A percentile compares a stretch with the other conserved stretches of the same genome.
Conservation (phyloP, 2,329 filamentous ascomycete genomes). For the Neofusicoccum laricinum region DNA sequence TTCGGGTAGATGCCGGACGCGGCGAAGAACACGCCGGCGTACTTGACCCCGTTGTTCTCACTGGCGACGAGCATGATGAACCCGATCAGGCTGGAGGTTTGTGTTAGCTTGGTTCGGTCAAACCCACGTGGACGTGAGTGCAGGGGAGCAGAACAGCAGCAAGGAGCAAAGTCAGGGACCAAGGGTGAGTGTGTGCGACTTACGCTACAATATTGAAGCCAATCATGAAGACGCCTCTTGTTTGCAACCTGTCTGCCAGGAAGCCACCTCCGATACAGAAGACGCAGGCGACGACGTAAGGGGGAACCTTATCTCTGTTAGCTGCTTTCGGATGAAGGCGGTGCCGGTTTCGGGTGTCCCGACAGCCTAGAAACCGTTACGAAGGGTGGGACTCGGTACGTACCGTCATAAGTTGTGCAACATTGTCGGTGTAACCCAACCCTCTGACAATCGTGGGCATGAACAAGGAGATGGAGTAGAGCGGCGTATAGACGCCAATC, state of each 20-base stretch:
- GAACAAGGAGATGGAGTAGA: slow-evolving; percentile 47
- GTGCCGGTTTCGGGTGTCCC: neutral
- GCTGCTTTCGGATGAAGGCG: neutral
- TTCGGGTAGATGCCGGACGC: slow-evolving; percentile 52
- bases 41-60: slow-evolving; percentile 30
- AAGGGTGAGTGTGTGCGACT: neutral
- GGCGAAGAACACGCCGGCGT: slow-evolving; percentile 41
- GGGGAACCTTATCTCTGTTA: slow-evolving; percentile 43
- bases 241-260: slow-evolving; percentile 24
- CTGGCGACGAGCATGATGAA: slow-evolving; percentile 39
- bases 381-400: neutral
- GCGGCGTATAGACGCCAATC: slow-evolving; percentile 39
- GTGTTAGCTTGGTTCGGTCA: neutral
- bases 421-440: slow-evolving; percentile 57
- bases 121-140: neutral
- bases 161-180: neutral
- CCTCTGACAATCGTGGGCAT: slow-evolving; percentile 63
- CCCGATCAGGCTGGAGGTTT: slow-evolving; percentile 29
- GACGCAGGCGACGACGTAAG: slow-evolving; percentile 52
- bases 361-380: neutral
- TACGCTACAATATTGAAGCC: neutral
- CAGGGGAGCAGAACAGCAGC: too few species aligned
- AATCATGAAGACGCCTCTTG: slow-evolving; percentile 11
- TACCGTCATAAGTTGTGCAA: slow-evolving; percentile 60
- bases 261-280: slow-evolving; percentile 33